These are phyloP conservation scores for Candida buenavistaensis DNA, from an alignment of 1,139 yeast species.

Conservation along the genomic window DNA sequence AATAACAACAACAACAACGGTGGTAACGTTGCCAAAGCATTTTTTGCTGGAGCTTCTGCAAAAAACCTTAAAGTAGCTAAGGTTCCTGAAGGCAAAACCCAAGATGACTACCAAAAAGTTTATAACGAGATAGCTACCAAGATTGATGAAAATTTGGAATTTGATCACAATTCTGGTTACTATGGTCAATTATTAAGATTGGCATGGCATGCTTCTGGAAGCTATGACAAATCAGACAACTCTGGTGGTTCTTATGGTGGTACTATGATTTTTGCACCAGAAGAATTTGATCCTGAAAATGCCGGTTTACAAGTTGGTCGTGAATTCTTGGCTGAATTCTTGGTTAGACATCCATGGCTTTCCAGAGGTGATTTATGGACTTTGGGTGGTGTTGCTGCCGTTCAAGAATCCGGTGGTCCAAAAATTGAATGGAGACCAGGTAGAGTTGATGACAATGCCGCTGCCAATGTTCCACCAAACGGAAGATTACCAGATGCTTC, in stretches of 20 bases:
- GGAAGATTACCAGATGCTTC: slow-evolving; percentile 84
- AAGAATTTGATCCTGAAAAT: slow-evolving; percentile 70
- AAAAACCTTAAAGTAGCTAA: slow-evolving; percentile 23
- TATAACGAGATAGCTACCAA: slow-evolving; percentile 79
- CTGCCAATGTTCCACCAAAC: slow-evolving; percentile 53
- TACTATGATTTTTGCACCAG: slow-evolving; percentile 73
- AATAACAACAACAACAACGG: slow-evolving; percentile 12
- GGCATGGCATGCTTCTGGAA: slow-evolving; percentile 79
- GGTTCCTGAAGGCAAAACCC: slow-evolving; percentile 29
- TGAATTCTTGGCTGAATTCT: slow-evolving; percentile 62
- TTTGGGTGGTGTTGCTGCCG: slow-evolving; percentile 79
- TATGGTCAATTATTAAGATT: slow-evolving; percentile 64
- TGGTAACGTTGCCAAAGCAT: slow-evolving; percentile 13
- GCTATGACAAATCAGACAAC: slow-evolving; percentile 56
- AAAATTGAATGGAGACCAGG: slow-evolving; percentile 88
- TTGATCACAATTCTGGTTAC: slow-evolving; percentile 69
- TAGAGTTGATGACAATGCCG: slow-evolving; percentile 36
- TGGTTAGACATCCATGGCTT: slow-evolving; percentile 68
- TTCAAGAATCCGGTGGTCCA: slow-evolving; percentile 89
- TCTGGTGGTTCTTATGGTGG: slow-evolving; percentile 85
- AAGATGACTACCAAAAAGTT: slow-evolving; percentile 68
- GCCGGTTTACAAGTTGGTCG: slow-evolving; percentile 70
- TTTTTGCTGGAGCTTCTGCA: slow-evolving; percentile 22
- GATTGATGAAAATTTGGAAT: slow-evolving; percentile 74
- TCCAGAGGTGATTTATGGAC: slow-evolving; percentile 90